Conservation (phyloP, 2,329 filamentous ascomycete genomes). For the Capronia americana region DNA sequence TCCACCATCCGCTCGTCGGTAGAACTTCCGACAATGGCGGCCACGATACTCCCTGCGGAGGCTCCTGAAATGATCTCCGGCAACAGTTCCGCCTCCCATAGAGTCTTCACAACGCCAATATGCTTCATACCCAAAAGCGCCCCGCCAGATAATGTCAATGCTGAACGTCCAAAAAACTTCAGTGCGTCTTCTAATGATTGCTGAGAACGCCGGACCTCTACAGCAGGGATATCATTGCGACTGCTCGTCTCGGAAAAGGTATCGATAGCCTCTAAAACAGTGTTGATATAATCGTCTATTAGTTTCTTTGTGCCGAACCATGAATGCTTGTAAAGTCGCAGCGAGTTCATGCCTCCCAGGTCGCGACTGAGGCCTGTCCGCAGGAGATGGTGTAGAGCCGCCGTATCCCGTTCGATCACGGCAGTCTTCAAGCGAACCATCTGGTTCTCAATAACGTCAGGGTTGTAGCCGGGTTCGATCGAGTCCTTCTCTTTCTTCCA, state of each 20-base stretch:
- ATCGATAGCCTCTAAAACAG: slow-evolving; percentile 75
- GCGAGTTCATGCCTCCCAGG: slow-evolving; percentile 84
- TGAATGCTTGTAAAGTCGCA: slow-evolving; percentile 80
- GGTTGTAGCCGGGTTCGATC: slow-evolving; percentile 69
- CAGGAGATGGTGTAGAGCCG: slow-evolving; percentile 78
- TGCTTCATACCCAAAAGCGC: slow-evolving; percentile 93
- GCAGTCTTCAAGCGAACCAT: slow-evolving; percentile 77
- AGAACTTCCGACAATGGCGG: slow-evolving; percentile 76
- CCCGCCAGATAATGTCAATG: slow-evolving; percentile 81
- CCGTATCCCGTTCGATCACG: slow-evolving; percentile 72
- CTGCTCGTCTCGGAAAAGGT: slow-evolving; percentile 70
- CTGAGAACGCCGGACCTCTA: slow-evolving; percentile 32
- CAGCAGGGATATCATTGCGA: slow-evolving; percentile 28
- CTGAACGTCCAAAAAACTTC: slow-evolving; percentile 68
- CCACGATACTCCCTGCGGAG: slow-evolving; percentile 86
- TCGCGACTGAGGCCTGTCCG: slow-evolving; percentile 81
- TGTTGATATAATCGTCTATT: slow-evolving; percentile 86
- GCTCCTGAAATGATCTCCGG: slow-evolving; percentile 87
- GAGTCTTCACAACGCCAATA: slow-evolving; percentile 81
- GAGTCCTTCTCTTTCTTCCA: slow-evolving; percentile 76
- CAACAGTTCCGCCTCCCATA: slow-evolving; percentile 76
- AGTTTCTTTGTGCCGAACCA: slow-evolving; percentile 85
- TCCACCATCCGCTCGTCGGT: slow-evolving; percentile 78
- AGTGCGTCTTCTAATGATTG: slow-evolving; percentile 36
- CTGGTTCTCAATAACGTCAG: slow-evolving; percentile 70